Evolutionary conservation across 108 stramenopile genomes (phyloP), one percentile per base, ranked within the genome.

Genomic region (Skeletonema potamos): DNA sequence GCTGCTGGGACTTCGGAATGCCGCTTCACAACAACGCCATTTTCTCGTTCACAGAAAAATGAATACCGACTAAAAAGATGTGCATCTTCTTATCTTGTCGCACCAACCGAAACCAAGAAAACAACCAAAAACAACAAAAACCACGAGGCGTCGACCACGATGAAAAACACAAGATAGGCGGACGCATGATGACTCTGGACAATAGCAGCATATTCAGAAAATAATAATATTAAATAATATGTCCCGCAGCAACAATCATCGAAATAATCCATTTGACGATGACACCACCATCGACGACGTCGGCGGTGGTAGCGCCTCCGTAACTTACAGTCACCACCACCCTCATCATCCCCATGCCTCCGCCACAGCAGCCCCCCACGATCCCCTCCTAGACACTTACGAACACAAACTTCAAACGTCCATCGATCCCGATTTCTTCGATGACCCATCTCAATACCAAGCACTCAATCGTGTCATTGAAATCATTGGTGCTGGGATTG

Each of bases 401-500:
- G 92, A 93, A 69, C 28, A 58, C 13, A 82, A 81, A 5, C 68
- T 93, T 22, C 77, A 68, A 11, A 68, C 79, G 2, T 68, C 82
- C 44, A 83, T 93, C 62, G 92, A 93, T 58, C 75, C 86, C 24
- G 90, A 93, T 12, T 93, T 93, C 73, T 93, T 93, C 74, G 39
- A 82, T n/a, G 83, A 89, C 65, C 92, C 92, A 5, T 63, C 74
- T 0, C 48, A 78, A 20, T 93, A 91, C 72, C 87, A 85, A 41
- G 89, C 92, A 0, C 66, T 93, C 24, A 79, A 84, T 43, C 90
- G 92, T 4, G 88, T 93, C 80, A 91, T 93, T 74, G 89, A 89
- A 66, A 89, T 93, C 13, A 59, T 93, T 51, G 90, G 90, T 2
- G 79, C 87, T 64, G 85, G 88, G 55, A 65, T 84, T 26, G 74